Conservation (phyloP, 2,329 filamentous ascomycete genomes). For the Arthrocladium fulminans region DNA sequence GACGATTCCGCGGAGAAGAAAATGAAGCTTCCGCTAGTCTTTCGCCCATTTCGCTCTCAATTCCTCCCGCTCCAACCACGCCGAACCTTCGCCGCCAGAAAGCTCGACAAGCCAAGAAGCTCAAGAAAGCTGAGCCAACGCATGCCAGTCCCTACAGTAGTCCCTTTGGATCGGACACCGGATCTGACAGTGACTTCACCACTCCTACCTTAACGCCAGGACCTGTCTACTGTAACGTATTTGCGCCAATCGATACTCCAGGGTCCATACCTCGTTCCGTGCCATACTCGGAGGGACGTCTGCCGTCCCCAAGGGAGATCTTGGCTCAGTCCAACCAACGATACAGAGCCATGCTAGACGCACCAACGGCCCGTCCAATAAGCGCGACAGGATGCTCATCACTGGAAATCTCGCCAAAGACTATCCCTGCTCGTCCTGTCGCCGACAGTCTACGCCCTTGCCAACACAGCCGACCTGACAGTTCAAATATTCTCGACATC, state of each 20-base stretch:
- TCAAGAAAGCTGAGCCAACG: slow-evolving; percentile 21
- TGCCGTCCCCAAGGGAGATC: slow-evolving; percentile 2
- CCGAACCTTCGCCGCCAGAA: slow-evolving; percentile 6
- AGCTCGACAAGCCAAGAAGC: slow-evolving; percentile 14
- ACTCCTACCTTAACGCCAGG: slow-evolving; percentile 32
- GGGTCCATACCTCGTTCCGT: slow-evolving; percentile 21
- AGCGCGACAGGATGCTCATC: background rate
- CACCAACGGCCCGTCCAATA: background rate
- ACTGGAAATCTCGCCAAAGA: slow-evolving; percentile 7
- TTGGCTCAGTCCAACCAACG: background rate
- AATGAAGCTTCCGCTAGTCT: slow-evolving; percentile 7
- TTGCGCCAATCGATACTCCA: slow-evolving; percentile 37
- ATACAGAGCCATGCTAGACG: background rate
- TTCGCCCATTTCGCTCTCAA: background rate
- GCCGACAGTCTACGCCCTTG: background rate
- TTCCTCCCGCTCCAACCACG: slow-evolving; percentile 2
- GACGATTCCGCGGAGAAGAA: slow-evolving; percentile 29
- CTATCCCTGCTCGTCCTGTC: background rate
- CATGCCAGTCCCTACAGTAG: slow-evolving; percentile 27
- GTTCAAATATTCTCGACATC: background rate
- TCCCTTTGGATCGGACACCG: slow-evolving; percentile 36
- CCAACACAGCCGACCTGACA: background rate
- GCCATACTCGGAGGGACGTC: slow-evolving; percentile 13
- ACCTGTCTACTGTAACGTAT: slow-evolving; percentile 31
- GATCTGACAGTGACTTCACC: slow-evolving; percentile 29